Conservation (phyloP, 2,329 filamentous ascomycete genomes). For the Aspergillus flavus region DNA sequence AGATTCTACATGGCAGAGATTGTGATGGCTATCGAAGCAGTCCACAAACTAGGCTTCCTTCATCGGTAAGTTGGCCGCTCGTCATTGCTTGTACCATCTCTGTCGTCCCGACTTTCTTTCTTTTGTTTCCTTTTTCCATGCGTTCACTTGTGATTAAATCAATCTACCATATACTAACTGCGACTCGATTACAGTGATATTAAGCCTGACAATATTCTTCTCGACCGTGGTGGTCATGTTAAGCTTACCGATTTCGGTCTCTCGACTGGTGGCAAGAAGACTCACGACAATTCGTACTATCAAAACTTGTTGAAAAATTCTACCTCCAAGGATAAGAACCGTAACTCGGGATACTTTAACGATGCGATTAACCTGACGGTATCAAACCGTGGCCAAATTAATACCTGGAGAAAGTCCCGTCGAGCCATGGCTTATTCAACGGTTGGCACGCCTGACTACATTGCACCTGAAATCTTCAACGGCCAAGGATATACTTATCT, state of each 20-base stretch:
- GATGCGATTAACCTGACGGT: slow-evolving; percentile 98
- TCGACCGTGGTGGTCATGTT: slow-evolving; percentile 93
- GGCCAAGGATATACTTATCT: slow-evolving; percentile 94
- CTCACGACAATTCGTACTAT: slow-evolving; percentile 98
- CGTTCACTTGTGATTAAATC: neutral
- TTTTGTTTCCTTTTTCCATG: neutral
- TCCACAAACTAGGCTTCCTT: slow-evolving; percentile 97
- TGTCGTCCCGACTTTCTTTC: neutral
- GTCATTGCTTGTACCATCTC: neutral
- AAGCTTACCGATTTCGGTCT: slow-evolving; percentile 98
- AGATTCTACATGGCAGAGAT: slow-evolving; percentile 99
- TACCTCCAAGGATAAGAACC: slow-evolving; percentile 70
- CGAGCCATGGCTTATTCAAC: slow-evolving; percentile 97
- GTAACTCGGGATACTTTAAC: slow-evolving; percentile 84
- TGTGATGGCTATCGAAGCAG: slow-evolving; percentile 95
- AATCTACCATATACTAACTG: slow-evolving; percentile 20
- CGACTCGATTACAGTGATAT: slow-evolving; percentile 70
- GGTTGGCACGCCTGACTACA: slow-evolving; percentile 97
- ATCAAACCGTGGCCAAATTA: slow-evolving; percentile 96
- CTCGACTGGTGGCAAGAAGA: slow-evolving; percentile 95
- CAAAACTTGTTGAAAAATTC: slow-evolving; percentile 89
- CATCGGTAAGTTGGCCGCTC: slow-evolving; percentile 72
- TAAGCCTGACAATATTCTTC: slow-evolving; percentile 97
- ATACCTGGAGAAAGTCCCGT: slow-evolving; percentile 96
- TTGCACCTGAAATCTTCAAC: slow-evolving; percentile 96